Evolutionary conservation across 495 filamentous ascomycete species (phyloP).

Genomic region (Bathelium albidoporum): DNA sequence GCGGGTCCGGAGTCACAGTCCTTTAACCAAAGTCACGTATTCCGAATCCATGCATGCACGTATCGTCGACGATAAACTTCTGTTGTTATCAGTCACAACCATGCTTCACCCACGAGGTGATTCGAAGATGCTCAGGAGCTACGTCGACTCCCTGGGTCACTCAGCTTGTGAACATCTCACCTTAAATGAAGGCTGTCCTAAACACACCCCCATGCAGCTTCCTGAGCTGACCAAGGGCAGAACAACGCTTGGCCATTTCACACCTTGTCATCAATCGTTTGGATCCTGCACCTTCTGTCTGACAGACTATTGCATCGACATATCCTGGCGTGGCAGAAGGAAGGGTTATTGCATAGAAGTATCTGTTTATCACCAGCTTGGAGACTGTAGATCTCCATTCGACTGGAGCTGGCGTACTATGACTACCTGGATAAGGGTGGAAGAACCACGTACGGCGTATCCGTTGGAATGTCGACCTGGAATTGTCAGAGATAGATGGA

Average conservation of each 20-base stretch:
- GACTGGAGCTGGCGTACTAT: constrained; percentile 14
- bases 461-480: constrained; percentile 10
- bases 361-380: constrained; percentile 11
- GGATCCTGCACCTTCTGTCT: constrained; percentile 14
- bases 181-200: constrained; percentile 1
- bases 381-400: constrained; percentile 14
- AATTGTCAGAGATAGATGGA: constrained; percentile 12
- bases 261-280: constrained; percentile 11
- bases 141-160: constrained; percentile 7
- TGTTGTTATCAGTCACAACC: constrained; percentile 12
- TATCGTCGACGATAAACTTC: constrained; percentile 9
- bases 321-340: constrained; percentile 12
- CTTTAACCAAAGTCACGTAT: constrained; percentile 2
- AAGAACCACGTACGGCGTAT: constrained; percentile 10
- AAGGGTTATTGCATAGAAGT: constrained; percentile 12
- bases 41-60: constrained; percentile 11
- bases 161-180: constrained; percentile 10
- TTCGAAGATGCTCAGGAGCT: constrained; percentile 7
- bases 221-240: constrained; percentile 12
- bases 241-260: constrained; percentile 8
- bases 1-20: not conserved
- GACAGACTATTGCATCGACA: constrained; percentile 15
- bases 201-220: constrained; percentile 6
- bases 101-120: constrained; percentile 9
- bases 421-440: not conserved